Conservation (phyloP, 2,329 filamentous ascomycete genomes). For the Talaromyces islandicus region DNA sequence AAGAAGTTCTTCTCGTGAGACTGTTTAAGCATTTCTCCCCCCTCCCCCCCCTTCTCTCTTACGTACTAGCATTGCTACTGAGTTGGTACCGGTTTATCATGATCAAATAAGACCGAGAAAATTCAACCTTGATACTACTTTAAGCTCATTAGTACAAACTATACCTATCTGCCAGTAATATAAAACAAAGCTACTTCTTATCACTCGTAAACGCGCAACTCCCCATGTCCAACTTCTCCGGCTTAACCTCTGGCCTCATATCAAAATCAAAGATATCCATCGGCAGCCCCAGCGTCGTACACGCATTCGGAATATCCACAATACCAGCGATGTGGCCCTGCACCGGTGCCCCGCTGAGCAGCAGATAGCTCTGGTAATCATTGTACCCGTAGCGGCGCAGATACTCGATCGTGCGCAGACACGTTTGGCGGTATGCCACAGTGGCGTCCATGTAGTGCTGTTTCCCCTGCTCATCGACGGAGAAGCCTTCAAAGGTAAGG, state of each 20-base stretch:
- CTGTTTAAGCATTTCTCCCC: background rate
- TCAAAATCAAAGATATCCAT: conserved; percentile 97
- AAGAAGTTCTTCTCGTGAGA: conserved; percentile 72
- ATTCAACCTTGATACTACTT: background rate
- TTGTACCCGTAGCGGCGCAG: conserved; percentile 63
- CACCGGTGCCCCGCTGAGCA: conserved; percentile 78
- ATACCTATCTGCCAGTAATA: background rate
- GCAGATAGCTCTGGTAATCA: conserved; percentile 76
- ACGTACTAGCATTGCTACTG: background rate
- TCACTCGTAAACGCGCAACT: conserved; percentile 1
- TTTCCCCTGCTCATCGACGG: conserved; percentile 79
- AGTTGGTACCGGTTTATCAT: background rate
- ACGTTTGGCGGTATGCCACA: conserved; percentile 79
- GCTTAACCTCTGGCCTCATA: conserved; percentile 62
- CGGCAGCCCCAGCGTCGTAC: conserved; percentile 79
- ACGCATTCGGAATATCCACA: conserved; percentile 86
- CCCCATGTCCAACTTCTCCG: conserved; percentile 42
- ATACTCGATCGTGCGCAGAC: conserved; percentile 72
- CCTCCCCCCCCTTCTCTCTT: no score
- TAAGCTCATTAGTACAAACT: background rate
- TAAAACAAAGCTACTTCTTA: background rate
- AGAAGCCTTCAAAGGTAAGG: conserved; percentile 85
- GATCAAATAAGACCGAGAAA: background rate
- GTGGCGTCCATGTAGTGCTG: conserved; percentile 86
- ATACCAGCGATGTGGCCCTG: conserved; percentile 86